A percentile compares a stretch with the other conserved stretches of the same genome.
These are phyloP conservation scores for Dissophora globulifera DNA, from an alignment of 192 early-diverging fungal species.

Conservation along the genomic window DNA sequence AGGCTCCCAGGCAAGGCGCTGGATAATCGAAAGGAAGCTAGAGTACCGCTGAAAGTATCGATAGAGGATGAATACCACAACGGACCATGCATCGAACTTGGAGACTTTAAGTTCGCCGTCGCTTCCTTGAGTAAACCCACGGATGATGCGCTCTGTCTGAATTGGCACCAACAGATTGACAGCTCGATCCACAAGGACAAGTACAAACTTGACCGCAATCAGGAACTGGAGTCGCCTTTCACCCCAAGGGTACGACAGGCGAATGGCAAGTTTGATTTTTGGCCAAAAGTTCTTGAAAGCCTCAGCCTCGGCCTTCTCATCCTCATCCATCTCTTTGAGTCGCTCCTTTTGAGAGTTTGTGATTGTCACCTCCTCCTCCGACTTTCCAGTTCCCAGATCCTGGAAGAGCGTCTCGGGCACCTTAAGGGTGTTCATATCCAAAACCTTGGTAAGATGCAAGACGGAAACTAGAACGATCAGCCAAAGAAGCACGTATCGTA, in stretches of 20 bases:
- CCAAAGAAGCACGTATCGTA: constrained; percentile 56
- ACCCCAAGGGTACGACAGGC: constrained; percentile 85
- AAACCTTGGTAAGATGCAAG: constrained; percentile 28
- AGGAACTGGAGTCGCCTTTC: constrained; percentile 69
- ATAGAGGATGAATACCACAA: constrained; percentile 70
- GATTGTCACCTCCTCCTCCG: background rate
- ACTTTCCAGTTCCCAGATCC: constrained; percentile 11
- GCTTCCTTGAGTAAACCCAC: constrained; percentile 71
- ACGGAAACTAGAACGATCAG: constrained; percentile 41
- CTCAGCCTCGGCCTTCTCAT: constrained; percentile 29
- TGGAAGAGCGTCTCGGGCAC: background rate
- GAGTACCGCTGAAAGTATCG: constrained; percentile 83
- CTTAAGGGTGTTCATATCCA: background rate
- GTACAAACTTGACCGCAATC: constrained; percentile 72
- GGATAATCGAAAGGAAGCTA: constrained; percentile 80
- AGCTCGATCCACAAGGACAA: constrained; percentile 70
- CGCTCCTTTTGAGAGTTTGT: constrained; percentile 14
- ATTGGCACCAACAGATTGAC: constrained; percentile 88
- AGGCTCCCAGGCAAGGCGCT: constrained; percentile 92
- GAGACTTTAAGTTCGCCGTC: constrained; percentile 22
- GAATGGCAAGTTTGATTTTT: constrained; percentile 74
- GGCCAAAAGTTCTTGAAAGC: constrained; percentile 58
- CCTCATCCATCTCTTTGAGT: constrained; percentile 16
- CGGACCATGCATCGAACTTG: constrained; percentile 57
- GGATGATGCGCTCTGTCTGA: constrained; percentile 86